Evolutionary conservation across 805 yeast species (phyloP).

Genomic region (Ogataea paraovalis): DNA sequence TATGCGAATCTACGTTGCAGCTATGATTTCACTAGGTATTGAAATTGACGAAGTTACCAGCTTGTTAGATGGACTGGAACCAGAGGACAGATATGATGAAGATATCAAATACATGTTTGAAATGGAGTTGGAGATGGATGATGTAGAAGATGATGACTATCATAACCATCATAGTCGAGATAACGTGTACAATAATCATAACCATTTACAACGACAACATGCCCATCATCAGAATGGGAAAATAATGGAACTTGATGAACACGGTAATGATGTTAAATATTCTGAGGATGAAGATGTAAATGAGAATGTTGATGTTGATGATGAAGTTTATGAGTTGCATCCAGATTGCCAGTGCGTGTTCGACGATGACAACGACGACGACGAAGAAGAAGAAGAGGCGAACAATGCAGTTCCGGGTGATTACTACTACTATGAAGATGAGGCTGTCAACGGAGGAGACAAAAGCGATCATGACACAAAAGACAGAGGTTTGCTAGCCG

Average conservation of each 20-base stretch:
- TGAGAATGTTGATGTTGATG: slow-evolving; percentile 11
- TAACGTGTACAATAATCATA: neutral
- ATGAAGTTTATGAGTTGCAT: slow-evolving; percentile 25
- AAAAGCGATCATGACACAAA: neutral
- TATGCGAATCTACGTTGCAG: slow-evolving; percentile 53
- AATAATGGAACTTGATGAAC: slow-evolving; percentile 13
- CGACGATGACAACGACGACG: slow-evolving; percentile 16
- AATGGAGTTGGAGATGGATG: slow-evolving; percentile 25
- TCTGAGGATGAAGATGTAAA: slow-evolving; percentile 18
- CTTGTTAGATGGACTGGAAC: slow-evolving; percentile 53
- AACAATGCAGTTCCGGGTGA: no score
- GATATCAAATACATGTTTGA: slow-evolving; percentile 41
- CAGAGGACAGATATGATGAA: slow-evolving; percentile 61
- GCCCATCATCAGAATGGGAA: slow-evolving; percentile 16
- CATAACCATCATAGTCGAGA: slow-evolving; percentile 9
- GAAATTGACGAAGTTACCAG: slow-evolving; percentile 49
- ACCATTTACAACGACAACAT: slow-evolving; percentile 6
- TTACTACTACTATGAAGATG: slow-evolving; percentile 9
- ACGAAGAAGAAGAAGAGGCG: slow-evolving; percentile 15
- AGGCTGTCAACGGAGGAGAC: slow-evolving; percentile 10
- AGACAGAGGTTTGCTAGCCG: slow-evolving; percentile 21
- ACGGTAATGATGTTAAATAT: neutral
- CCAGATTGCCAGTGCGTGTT: slow-evolving; percentile 38
- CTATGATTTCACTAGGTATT: slow-evolving; percentile 46
- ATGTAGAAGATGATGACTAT: slow-evolving; percentile 25